phyloP scores from a whole-genome alignment of 2,329 filamentous ascomycete species.

The Nigrograna mackinnonii region DNA sequence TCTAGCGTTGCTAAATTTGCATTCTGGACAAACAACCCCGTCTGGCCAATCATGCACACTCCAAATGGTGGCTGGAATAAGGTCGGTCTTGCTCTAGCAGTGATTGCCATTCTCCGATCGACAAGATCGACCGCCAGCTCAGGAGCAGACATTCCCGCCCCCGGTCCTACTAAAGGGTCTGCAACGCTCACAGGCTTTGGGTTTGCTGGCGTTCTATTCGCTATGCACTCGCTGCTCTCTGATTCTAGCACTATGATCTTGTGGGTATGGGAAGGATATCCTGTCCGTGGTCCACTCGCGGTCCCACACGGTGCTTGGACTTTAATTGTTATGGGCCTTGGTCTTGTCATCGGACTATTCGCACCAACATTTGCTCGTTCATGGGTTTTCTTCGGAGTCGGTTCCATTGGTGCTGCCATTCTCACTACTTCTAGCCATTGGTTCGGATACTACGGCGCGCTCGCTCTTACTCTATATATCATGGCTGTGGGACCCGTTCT shows the following conservation, averaged over 20 bases:
- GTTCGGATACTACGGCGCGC: slow-evolving; percentile 85
- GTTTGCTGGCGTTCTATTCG: slow-evolving; percentile 83
- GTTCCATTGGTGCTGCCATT: slow-evolving; percentile 76
- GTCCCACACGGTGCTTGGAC: slow-evolving; percentile 90
- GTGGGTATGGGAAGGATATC: slow-evolving; percentile 98
- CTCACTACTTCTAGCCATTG: slow-evolving; percentile 80
- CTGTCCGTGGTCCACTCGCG: slow-evolving; percentile 82
- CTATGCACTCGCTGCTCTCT: slow-evolving; percentile 87
- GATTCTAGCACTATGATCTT: slow-evolving; percentile 99
- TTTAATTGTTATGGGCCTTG: slow-evolving; percentile 82
- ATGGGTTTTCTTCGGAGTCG: slow-evolving; percentile 79
- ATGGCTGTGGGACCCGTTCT: slow-evolving; percentile 78
- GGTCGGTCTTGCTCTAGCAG: slow-evolving; percentile 73
- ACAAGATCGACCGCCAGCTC: slow-evolving; percentile 64
- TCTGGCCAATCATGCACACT: slow-evolving; percentile 93
- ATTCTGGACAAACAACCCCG: slow-evolving; percentile 91
- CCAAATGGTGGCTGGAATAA: slow-evolving; percentile 93
- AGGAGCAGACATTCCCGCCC: slow-evolving; percentile 49
- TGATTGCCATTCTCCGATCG: slow-evolving; percentile 76
- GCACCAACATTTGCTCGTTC: slow-evolving; percentile 71
- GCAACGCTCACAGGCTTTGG: slow-evolving; percentile 74
- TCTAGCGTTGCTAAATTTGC: slow-evolving; percentile 92
- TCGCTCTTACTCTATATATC: slow-evolving; percentile 76
- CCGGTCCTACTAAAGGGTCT: slow-evolving; percentile 67
- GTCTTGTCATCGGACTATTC: slow-evolving; percentile 76